Conservation (phyloP, 305 asterid genomes). For the Fraxinus baroniana region DNA sequence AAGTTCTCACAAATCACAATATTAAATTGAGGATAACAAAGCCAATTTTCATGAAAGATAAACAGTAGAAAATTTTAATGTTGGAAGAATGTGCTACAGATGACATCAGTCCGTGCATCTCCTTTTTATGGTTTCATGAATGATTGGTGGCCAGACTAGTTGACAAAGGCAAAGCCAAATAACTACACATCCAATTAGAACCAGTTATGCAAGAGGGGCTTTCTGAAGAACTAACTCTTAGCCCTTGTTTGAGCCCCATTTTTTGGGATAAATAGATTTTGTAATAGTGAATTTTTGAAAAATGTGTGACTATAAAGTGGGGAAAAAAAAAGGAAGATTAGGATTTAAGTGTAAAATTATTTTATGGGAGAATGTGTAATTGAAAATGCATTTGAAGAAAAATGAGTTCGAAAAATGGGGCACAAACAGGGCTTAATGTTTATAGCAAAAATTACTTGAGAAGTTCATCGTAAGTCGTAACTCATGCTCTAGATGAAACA, state of each 20-base stretch:
- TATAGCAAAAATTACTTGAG: neutral
- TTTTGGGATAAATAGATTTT: neutral
- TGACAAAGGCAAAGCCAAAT: neutral
- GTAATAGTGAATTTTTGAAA: neutral
- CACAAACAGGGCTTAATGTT: neutral
- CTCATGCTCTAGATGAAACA: neutral
- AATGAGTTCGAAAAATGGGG: neutral
- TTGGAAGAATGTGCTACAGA: neutral
- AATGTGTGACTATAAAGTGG: neutral
- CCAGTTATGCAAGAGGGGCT: conserved; percentile 4
- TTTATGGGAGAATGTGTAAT: neutral
- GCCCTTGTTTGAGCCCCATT: neutral
- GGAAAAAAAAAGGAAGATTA: too few species aligned
- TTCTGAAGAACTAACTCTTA: conserved; percentile 2
- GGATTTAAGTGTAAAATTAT: neutral
- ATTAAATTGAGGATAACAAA: neutral
- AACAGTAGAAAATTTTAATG: neutral
- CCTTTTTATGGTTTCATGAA: neutral
- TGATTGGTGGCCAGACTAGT: neutral
- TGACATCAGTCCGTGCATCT: neutral
- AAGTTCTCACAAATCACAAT: neutral
- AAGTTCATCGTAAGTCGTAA: neutral
- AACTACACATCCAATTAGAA: neutral
- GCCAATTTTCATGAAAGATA: neutral
- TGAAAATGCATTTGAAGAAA: neutral